These are phyloP conservation scores for Fragaria vesca DNA, from an alignment of 306 rosid genomes.

Conservation along the genomic window DNA sequence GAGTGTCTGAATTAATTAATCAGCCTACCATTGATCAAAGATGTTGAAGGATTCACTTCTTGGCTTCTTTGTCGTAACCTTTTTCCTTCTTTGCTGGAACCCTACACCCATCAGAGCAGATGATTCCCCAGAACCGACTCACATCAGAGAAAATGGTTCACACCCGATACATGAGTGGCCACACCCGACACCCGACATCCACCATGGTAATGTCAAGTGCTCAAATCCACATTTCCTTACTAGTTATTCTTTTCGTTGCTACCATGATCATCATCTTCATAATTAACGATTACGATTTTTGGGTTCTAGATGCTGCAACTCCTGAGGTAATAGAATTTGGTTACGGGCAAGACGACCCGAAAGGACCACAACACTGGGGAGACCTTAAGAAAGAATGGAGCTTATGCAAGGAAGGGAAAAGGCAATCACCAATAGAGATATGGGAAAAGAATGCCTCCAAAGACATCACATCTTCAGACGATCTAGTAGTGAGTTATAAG, in stretches of 20 bases:
- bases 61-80: not conserved
- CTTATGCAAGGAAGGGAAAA: conserved; percentile 23
- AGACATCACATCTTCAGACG: not conserved
- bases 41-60: conserved; percentile 8
- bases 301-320: not conserved
- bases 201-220: not conserved
- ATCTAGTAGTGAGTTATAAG: not conserved
- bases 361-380: conserved; percentile 35
- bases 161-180: no score
- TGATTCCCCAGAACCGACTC: not conserved
- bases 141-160: no score
- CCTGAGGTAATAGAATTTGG: conserved; percentile 6
- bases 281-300: not conserved
- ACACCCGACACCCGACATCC: not conserved
- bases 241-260: no score
- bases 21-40: not conserved
- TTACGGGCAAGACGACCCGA: conserved; percentile 15
- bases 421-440: conserved; percentile 23
- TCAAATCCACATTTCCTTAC: not conserved
- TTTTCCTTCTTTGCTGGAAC: conserved; percentile 8
- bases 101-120: conserved; percentile 6
- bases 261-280: not conserved
- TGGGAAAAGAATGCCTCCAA: not conserved
- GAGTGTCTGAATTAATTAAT: not conserved
- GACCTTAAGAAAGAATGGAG: conserved; percentile 30